Evolutionary conservation across 192 early-diverging fungal genomes (phyloP).

Genomic region (Rhizophagus clarus): DNA sequence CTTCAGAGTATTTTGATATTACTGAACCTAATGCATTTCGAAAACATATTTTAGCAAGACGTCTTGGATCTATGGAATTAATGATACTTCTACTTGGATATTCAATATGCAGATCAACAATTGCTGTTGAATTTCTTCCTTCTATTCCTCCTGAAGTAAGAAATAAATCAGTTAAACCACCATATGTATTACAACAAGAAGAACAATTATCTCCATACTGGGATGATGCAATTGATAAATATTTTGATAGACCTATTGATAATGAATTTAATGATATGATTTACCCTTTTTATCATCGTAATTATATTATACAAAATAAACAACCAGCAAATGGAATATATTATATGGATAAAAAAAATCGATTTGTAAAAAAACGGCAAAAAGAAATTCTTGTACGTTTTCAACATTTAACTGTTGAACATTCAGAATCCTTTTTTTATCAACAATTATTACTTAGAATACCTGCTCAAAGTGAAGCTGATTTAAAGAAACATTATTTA

Average conservation of each 20-base stretch:
- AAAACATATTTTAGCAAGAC: neutral
- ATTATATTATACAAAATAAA: neutral
- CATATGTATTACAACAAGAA: neutral
- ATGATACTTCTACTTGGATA: neutral
- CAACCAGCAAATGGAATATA: neutral
- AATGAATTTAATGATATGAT: neutral
- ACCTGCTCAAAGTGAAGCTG: no score
- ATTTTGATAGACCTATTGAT: neutral
- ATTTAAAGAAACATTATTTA: no score
- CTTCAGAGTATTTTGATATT: neutral
- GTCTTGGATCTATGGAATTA: neutral
- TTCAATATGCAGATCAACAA: neutral
- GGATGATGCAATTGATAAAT: conserved; percentile 10
- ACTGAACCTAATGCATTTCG: neutral
- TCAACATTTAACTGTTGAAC: neutral
- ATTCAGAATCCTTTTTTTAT: neutral
- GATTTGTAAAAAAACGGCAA: neutral
- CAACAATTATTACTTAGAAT: no score
- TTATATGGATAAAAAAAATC: neutral
- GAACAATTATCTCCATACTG: neutral
- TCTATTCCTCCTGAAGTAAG: neutral
- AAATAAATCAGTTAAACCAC: neutral
- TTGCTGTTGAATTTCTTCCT: neutral
- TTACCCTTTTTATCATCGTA: neutral
- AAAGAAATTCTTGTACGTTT: neutral